These are phyloP conservation scores for Diplodia scrobiculata DNA, from an alignment of 2,329 filamentous ascomycete genomes.

Conservation along the genomic window DNA sequence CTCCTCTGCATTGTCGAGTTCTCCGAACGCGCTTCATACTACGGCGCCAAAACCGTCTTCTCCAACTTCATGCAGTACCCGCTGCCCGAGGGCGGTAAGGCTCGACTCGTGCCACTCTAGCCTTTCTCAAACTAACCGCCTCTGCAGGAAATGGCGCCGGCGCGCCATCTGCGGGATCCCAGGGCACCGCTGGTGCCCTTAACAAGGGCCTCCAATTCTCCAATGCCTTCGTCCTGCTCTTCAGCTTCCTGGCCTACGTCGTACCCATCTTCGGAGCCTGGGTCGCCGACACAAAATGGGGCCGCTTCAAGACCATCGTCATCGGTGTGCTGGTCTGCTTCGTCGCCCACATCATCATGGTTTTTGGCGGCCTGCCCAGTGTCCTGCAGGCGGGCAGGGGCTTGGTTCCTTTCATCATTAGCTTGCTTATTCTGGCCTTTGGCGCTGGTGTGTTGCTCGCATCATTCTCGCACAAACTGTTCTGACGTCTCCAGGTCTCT, in stretches of 20 bases:
- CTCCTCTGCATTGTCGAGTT: conserved; percentile 62
- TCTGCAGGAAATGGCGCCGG: conserved; percentile 34
- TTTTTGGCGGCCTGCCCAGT: conserved; percentile 46
- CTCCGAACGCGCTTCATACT: conserved; percentile 63
- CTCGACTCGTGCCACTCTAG: neutral
- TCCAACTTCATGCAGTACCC: conserved; percentile 65
- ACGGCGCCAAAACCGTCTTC: conserved; percentile 59
- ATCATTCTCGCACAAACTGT: conserved; percentile 39
- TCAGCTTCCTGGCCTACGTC: conserved; percentile 60
- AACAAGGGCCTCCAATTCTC: conserved; percentile 59
- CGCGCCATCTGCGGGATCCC: conserved; percentile 37
- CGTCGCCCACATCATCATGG: conserved; percentile 42
- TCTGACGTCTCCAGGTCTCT: conserved; percentile 35
- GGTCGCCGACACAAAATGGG: conserved; percentile 49
- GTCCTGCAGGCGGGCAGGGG: conserved; percentile 45
- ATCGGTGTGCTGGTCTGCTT: conserved; percentile 47
- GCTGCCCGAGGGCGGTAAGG: conserved; percentile 50
- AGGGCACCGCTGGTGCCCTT: conserved; percentile 57
- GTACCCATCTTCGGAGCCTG: conserved; percentile 55
- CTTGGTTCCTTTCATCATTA: conserved; percentile 46
- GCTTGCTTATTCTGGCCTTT: conserved; percentile 45
- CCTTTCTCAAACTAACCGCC: neutral
- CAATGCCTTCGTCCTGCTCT: conserved; percentile 58
- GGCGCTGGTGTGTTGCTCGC: conserved; percentile 40
- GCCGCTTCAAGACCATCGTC: conserved; percentile 47